Percentiles rank a stretch among this genome's conserved stretches.
Evolutionary conservation across 2,329 filamentous ascomycete genomes (phyloP).

Genomic region (Scedosporium minutisporum): DNA sequence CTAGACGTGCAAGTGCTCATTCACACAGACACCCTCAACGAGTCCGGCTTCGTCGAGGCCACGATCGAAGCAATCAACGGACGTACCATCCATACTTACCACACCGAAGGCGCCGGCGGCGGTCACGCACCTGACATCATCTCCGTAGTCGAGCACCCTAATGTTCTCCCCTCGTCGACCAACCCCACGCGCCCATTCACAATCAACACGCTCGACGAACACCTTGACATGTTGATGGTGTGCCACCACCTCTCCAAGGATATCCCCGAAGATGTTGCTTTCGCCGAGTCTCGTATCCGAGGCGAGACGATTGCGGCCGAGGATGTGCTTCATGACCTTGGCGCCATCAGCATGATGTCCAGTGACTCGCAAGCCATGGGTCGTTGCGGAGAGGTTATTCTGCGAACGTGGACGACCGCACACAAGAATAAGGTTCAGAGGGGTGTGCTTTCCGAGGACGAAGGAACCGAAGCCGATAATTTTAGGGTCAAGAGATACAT

Average conservation of each 20-base stretch:
- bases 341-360: constrained; percentile 96
- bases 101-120: constrained; percentile 90
- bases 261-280: constrained; percentile 91
- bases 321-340: constrained; percentile 88
- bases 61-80: constrained; percentile 78
- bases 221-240: constrained; percentile 97
- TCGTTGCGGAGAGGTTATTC: constrained; percentile 83
- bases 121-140: constrained; percentile 96
- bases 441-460: constrained; percentile 66
- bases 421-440: constrained; percentile 93
- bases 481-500: constrained; percentile 87
- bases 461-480: constrained; percentile 74
- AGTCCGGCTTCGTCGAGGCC: constrained; percentile 92
- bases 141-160: constrained; percentile 75
- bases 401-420: constrained; percentile 92
- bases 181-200: constrained; percentile 91
- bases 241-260: constrained; percentile 90
- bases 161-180: constrained; percentile 83
- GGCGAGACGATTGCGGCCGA: constrained; percentile 95
- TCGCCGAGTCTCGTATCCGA: constrained; percentile 87
- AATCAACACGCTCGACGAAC: constrained; percentile 85
- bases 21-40: constrained; percentile 92
- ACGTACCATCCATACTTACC: constrained; percentile 90
- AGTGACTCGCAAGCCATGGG: constrained; percentile 96
- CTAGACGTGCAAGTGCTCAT: constrained; percentile 89